These are phyloP conservation scores for Skeletonema menzelii DNA, from an alignment of 108 stramenopile species.

Conservation along the genomic window DNA sequence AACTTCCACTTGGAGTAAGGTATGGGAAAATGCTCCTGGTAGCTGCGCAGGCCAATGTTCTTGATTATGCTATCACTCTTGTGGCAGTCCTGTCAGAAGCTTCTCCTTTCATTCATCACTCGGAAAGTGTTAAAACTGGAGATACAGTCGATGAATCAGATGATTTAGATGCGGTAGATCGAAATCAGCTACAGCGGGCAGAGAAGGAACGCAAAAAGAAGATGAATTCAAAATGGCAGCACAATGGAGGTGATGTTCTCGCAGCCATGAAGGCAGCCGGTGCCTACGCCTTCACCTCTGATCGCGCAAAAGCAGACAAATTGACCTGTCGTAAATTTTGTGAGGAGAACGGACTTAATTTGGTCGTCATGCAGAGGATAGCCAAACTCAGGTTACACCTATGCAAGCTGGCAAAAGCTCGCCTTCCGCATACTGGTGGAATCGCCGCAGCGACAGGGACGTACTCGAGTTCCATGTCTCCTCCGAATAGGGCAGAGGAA, in stretches of 20 bases:
- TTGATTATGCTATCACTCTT: conserved; percentile 82
- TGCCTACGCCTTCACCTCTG: conserved; percentile 74
- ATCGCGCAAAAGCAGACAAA: conserved; percentile 48
- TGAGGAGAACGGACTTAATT: conserved; percentile 81
- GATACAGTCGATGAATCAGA: conserved; percentile 35
- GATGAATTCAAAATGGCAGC: conserved; percentile 66
- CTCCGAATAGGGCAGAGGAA: conserved; percentile 79
- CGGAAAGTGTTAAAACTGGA: conserved; percentile 21
- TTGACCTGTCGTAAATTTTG: conserved; percentile 73
- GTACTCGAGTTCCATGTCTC: conserved; percentile 66
- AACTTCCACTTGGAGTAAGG: conserved; percentile 85
- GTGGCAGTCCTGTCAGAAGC: conserved; percentile 80
- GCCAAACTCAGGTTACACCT: conserved; percentile 84
- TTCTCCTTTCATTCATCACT: conserved; percentile 62
- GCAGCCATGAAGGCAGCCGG: conserved; percentile 81
- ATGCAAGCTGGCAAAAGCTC: conserved; percentile 69
- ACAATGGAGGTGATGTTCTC: conserved; percentile 77
- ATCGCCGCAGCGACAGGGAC: conserved; percentile 72
- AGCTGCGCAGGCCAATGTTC: conserved; percentile 81
- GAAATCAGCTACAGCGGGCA: conserved; percentile 36
- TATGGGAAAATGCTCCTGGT: conserved; percentile 89
- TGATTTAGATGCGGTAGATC: conserved; percentile 60
- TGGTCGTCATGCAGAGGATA: conserved; percentile 75
- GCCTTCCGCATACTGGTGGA: conserved; percentile 64
- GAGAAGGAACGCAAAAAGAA: conserved; percentile 28